These are phyloP conservation scores for Picocystis sp. DNA, from an alignment of 163 green algal species.

Conservation along the genomic window DNA sequence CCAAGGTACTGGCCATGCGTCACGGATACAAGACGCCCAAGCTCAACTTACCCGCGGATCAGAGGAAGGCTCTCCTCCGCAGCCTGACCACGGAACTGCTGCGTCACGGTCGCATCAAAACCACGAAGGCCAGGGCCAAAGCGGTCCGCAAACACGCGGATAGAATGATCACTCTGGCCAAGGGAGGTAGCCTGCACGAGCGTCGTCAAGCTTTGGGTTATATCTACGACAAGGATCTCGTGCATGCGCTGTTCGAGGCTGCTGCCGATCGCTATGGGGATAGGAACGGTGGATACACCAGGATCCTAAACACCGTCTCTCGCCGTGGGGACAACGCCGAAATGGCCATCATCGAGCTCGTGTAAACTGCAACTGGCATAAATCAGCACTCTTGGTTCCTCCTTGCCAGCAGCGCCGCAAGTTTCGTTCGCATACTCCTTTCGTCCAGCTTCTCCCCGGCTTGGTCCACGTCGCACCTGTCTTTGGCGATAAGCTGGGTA, in stretches of 20 bases:
- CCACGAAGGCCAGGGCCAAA: constrained; percentile 91
- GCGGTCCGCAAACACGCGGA: constrained; percentile 88
- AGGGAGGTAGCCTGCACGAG: constrained; percentile 73
- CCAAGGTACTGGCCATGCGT: constrained; percentile 61
- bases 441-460: too few relatives aligned
- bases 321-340: constrained; percentile 72
- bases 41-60: constrained; percentile 77
- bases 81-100: constrained; percentile 83
- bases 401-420: too few relatives aligned
- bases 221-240: constrained; percentile 86
- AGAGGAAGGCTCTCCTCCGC: constrained; percentile 92
- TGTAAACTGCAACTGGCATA: constrained; percentile 30
- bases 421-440: too few relatives aligned
- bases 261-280: constrained; percentile 64
- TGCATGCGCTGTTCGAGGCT: constrained; percentile 76
- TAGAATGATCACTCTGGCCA: constrained; percentile 94
- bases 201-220: constrained; percentile 70
- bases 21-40: constrained; percentile 65
- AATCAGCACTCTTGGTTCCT: background rate
- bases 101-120: constrained; percentile 80
- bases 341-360: constrained; percentile 91
- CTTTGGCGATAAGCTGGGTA: too few relatives aligned
- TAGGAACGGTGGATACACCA: constrained; percentile 76
- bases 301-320: constrained; percentile 42
- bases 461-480: too few relatives aligned